Conservation (phyloP, 495 filamentous ascomycete species). For the Rhizodiscina lignyota region DNA sequence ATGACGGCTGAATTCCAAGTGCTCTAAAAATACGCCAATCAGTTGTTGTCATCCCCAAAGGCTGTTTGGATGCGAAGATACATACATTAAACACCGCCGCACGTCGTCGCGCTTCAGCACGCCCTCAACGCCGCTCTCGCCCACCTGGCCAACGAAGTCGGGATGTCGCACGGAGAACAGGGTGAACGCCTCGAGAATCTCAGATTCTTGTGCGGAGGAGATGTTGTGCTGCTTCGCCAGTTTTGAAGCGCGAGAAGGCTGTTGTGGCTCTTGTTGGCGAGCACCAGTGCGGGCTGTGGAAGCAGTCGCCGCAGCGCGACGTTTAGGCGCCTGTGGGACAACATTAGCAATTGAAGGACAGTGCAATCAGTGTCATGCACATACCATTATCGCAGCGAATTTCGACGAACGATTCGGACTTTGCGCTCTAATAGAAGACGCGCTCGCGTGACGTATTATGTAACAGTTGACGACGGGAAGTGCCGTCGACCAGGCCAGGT, state of each 20-base stretch:
- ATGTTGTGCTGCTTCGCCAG: slow-evolving; percentile 81
- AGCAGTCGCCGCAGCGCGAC: no score
- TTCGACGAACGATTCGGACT: no score
- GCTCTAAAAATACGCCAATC: slow-evolving; percentile 27
- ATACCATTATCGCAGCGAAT: no score
- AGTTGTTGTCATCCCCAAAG: slow-evolving; percentile 2
- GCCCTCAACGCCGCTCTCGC: slow-evolving; percentile 47
- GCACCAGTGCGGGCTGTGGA: no score
- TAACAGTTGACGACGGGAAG: no score
- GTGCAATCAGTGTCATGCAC: no score
- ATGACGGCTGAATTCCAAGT: slow-evolving; percentile 52
- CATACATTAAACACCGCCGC: slow-evolving; percentile 65
- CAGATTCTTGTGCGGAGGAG: slow-evolving; percentile 62
- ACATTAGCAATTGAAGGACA: no score
- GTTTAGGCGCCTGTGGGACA: no score
- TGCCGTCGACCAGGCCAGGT: no score
- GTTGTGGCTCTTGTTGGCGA: no score
- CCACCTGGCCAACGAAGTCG: slow-evolving; percentile 23
- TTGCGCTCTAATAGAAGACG: no score
- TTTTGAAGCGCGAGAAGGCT: slow-evolving; percentile 58
- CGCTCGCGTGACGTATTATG: no score
- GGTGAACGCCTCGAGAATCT: slow-evolving; percentile 78
- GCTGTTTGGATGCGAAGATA: slow-evolving; percentile 6
- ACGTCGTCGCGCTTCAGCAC: slow-evolving; percentile 66
- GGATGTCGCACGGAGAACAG: slow-evolving; percentile 48